Percentiles rank a stretch among this genome's conserved stretches.
phyloP scores from a whole-genome alignment of 768 basidiomycete genomes.

The Lactarius sanguifluus region DNA sequence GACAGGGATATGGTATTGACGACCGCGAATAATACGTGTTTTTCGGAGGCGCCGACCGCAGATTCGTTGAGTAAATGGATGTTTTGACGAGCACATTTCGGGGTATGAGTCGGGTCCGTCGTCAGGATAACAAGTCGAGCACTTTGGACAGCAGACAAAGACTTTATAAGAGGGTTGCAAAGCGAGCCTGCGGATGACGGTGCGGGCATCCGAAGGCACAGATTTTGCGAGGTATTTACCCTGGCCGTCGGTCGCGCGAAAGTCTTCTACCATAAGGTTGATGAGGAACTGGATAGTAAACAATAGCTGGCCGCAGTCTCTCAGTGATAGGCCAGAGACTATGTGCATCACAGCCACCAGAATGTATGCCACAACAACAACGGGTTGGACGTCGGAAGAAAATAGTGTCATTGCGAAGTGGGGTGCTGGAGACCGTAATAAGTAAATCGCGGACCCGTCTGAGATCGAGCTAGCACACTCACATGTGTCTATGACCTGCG shows the following conservation, averaged over 20 bases:
- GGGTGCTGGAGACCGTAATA: too few species aligned
- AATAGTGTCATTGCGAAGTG: neutral
- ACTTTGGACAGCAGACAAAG: slow-evolving; percentile 18
- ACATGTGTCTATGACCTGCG: too few species aligned
- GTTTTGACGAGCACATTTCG: neutral
- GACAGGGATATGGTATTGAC: neutral
- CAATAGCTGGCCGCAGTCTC: neutral
- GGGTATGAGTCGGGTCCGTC: slow-evolving; percentile 9
- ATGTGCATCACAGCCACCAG: neutral
- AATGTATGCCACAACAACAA: neutral
- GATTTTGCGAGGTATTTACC: neutral
- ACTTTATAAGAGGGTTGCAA: neutral
- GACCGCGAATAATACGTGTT: neutral
- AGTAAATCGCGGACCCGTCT: too few species aligned
- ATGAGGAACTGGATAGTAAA: neutral
- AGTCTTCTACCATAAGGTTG: neutral
- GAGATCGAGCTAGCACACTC: too few species aligned
- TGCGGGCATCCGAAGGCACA: neutral
- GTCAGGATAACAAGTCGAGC: slow-evolving; percentile 13
- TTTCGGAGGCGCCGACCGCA: slow-evolving; percentile 1
- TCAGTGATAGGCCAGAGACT: neutral
- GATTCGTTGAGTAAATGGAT: neutral
- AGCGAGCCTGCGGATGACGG: neutral
- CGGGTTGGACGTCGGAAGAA: neutral
- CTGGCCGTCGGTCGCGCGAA: neutral